phyloP scores from a whole-genome alignment of 2,329 filamentous ascomycete genomes.

The Ilyonectria robusta region DNA sequence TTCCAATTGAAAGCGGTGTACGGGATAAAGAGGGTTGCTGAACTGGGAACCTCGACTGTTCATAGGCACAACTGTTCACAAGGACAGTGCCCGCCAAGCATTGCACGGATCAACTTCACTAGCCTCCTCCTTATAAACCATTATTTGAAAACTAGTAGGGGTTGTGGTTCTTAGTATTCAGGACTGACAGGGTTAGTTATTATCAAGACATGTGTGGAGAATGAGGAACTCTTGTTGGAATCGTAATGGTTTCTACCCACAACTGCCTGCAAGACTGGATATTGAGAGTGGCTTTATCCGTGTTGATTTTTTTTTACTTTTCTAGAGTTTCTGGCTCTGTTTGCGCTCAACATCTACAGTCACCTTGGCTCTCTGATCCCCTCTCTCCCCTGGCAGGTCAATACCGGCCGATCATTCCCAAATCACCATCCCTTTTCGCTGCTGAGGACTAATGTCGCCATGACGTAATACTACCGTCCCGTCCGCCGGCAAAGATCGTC shows the following conservation, averaged over 20 bases:
- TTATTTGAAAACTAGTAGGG: background rate
- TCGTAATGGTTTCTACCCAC: background rate
- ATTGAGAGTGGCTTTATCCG: background rate
- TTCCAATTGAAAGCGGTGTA: background rate
- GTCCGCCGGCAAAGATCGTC: conserved; percentile 8
- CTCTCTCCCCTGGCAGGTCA: conserved; percentile 8
- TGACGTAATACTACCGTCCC: conserved; percentile 4
- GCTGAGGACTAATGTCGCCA: conserved; percentile 4
- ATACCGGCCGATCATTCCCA: conserved; percentile 8
- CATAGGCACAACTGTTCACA: background rate
- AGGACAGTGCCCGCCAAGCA: background rate
- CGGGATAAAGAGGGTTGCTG: background rate
- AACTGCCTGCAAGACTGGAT: background rate
- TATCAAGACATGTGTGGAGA: too few species aligned
- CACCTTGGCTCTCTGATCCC: conserved; percentile 3
- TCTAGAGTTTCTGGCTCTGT: conserved; percentile 12
- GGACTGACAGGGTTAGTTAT: too few species aligned
- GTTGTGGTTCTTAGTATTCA: background rate
- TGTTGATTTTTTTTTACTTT: conserved; percentile 11
- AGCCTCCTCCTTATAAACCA: background rate
- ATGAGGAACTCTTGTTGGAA: too few species aligned
- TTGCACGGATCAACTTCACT: background rate
- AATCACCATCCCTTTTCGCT: conserved; percentile 4
- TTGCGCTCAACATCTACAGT: conserved; percentile 1
- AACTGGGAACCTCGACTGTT: background rate